Base-by-base conservation (phyloP, 257 asterid genomes). In the Echium plantagineum region DNA sequence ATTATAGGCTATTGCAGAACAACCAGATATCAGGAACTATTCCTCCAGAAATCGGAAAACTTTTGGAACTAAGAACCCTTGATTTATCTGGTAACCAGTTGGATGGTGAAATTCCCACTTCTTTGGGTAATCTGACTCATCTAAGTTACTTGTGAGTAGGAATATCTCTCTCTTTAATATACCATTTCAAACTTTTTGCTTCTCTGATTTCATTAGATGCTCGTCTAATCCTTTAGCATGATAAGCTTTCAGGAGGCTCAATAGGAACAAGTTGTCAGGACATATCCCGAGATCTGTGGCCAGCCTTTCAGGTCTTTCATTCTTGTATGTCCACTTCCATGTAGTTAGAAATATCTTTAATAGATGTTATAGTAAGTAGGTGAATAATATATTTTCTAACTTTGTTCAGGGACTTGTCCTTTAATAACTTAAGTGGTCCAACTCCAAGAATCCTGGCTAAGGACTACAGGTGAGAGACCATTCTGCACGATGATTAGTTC, bases 81-180 rank as follows among this genome's bases (percentile, higher is more conserved):
- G 96, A 90, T 77, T 73, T 90, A 72, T 87, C 96, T 5, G 81
- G 93, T 48, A 90, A 90, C 69, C 82, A 77, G 82, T 90, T 90
- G 52, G 60, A 13, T 55, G 96, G 95, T 62, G 84, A 77, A 75
- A 85, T 90, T 73, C 97, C 97, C 12, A 70, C 80, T 74, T 79
- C 94, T 63, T 70, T 90, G 58, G 94, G 96, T 58, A 60, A n/a
- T 61, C 75, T 83, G 64, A 35, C 74, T 59, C 80, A 63, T 63
- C 81, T 90, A 53, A 78, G 78, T 75, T 87, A 78, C 87, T 66
- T 90, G 96, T 87, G 79, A 85, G 95, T 73, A 69, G 65, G 59
- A 55, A 30, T 42, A 52, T 48, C 49, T 62, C 17, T 60, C 61
- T 31, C n/a, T 53, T 7, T 21, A 1, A 63, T 30, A 42, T 3